Conservation (phyloP, 495 filamentous ascomycete genomes). For the Acidiella bohemica region DNA sequence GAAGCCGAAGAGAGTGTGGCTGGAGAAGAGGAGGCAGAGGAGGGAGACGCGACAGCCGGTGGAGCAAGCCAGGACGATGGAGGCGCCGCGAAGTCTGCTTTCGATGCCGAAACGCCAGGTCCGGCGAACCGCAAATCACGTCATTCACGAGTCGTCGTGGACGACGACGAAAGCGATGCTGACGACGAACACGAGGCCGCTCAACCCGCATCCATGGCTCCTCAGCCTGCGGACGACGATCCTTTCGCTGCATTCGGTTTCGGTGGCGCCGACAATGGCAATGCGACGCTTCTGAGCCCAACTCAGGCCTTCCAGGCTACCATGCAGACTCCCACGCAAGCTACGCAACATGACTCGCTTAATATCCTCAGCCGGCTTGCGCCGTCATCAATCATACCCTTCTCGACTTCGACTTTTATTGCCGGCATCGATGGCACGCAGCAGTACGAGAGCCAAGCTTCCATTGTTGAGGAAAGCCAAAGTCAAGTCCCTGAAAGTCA, state of each 20-base stretch:
- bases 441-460: neutral
- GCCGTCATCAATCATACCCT: conserved; percentile 36
- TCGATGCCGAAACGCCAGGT: neutral
- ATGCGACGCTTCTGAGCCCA: conserved; percentile 44
- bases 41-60: neutral
- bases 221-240: conserved; percentile 14
- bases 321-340: conserved; percentile 43
- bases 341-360: conserved; percentile 31
- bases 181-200: conserved; percentile 18
- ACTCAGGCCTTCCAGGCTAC: conserved; percentile 92
- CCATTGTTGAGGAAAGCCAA: conserved; percentile 53
- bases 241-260: conserved; percentile 30
- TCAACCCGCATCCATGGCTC: neutral
- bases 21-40: conserved; percentile 16
- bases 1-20: conserved; percentile 3
- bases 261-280: conserved; percentile 7
- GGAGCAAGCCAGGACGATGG: conserved; percentile 1
- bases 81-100: neutral
- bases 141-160: conserved; percentile 12
- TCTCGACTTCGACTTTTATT: conserved; percentile 15
- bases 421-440: conserved; percentile 37
- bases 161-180: conserved; percentile 22
- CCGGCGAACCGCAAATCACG: conserved; percentile 3
- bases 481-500: conserved; percentile 39
- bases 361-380: conserved; percentile 40